Evolutionary conservation across 352 stramenopile species (phyloP).

Genomic region (Phytophthora uliginosa): DNA sequence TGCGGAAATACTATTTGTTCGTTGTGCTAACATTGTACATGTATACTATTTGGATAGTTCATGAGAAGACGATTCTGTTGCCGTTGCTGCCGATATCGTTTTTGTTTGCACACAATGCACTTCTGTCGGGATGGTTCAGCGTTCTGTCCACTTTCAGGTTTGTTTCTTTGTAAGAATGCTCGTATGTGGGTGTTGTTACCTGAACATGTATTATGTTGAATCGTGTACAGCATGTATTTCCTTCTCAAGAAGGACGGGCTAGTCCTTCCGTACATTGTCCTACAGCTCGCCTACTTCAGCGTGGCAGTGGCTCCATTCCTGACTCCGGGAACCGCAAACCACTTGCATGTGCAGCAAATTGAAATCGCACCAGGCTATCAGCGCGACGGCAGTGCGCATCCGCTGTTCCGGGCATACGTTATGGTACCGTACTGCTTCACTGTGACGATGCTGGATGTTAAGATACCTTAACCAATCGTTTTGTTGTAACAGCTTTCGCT

Average conservation of each 20-base stretch:
- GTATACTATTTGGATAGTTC: constrained; percentile 69
- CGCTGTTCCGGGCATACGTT: constrained; percentile 52
- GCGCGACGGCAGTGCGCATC: constrained; percentile 42
- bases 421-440: constrained; percentile 43
- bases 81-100: constrained; percentile 94
- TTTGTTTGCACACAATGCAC: constrained; percentile 68
- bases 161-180: constrained; percentile 2
- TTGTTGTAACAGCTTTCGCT: constrained; percentile 57
- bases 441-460: neutral
- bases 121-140: constrained; percentile 83
- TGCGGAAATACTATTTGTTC: neutral
- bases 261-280: constrained; percentile 74
- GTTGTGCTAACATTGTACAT: constrained; percentile 14
- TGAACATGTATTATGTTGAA: neutral
- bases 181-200: neutral
- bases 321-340: constrained; percentile 29
- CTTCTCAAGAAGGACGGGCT: constrained; percentile 86
- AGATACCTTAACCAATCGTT: constrained; percentile 13
- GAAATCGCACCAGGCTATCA: constrained; percentile 51
- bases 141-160: constrained; percentile 89
- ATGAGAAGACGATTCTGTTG: constrained; percentile 98
- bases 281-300: constrained; percentile 59
- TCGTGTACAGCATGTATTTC: constrained; percentile 81
- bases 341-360: constrained; percentile 30
- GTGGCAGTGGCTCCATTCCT: constrained; percentile 64